Conservation (phyloP, 1,284 basidiomycete species). For the Sporisorium exsertum region DNA sequence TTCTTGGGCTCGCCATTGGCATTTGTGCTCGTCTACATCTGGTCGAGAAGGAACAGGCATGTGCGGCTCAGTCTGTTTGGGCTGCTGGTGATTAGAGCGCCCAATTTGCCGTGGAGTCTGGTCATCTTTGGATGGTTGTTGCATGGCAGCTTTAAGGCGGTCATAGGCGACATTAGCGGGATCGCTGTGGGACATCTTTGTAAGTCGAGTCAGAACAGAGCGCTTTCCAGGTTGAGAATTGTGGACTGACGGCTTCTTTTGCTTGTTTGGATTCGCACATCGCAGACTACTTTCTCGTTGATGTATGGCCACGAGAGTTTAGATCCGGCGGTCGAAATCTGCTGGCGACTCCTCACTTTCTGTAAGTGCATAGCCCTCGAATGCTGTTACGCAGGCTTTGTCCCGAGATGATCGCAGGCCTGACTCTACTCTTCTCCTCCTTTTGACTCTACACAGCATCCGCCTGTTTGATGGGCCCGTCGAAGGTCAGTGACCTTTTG, state of each 20-base stretch:
- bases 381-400: background rate
- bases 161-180: conserved; percentile 80
- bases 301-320: conserved; percentile 95
- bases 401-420: no score
- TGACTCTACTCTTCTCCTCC: background rate
- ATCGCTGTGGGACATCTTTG: conserved; percentile 64
- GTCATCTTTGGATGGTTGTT: conserved; percentile 89
- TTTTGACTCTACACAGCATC: conserved; percentile 17
- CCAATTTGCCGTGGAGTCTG: conserved; percentile 91
- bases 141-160: conserved; percentile 85
- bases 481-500: conserved; percentile 11
- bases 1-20: conserved; percentile 52
- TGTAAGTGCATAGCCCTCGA: conserved; percentile 76
- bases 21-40: conserved; percentile 89
- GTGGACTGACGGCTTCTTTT: background rate
- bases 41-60: conserved; percentile 91
- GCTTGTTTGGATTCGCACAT: background rate
- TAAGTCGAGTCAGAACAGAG: conserved; percentile 28
- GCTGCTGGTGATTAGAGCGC: conserved; percentile 90
- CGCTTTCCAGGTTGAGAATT: no score
- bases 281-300: conserved; percentile 83
- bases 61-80: conserved; percentile 96
- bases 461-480: conserved; percentile 38
- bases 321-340: conserved; percentile 79
- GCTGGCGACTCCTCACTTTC: conserved; percentile 79